Evolutionary conservation across 805 yeast genomes (phyloP), one percentile per base, ranked within the genome.

Genomic region (Wickerhamia fluorescens): DNA sequence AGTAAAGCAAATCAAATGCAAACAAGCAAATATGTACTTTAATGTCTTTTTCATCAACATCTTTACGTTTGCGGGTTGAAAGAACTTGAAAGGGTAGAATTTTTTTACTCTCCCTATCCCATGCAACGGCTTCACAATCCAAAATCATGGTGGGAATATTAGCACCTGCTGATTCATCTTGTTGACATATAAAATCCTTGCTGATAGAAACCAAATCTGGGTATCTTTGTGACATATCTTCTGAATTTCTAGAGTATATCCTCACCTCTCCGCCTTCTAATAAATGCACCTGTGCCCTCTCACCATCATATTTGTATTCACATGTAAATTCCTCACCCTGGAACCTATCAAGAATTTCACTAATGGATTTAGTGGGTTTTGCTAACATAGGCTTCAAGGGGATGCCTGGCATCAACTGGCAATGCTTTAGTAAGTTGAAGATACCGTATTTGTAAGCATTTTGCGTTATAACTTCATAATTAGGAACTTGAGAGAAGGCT

Each of bases 371-470:
- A 0, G 97, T 89, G 2, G 98, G 98, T 50, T 89, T 92, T 5
- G 98, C 98, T 46, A 92, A 72, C 98, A 92, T 92, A 1, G 98
- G 98, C 50, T 88, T 89, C 43, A 92, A 65, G 1, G 98, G 98
- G 4, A 92, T 77, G 2, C 97, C 97, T 0, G 98, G 95, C 7
- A 79, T 76, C 37, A 92, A 60, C 22, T 75, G 75, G 43, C 94
- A 78, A 40, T 78, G 72, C 7, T 79, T 77, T 27, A 71, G 60
- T 23, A 92, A 49, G 20, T 80, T 64, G 41, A 66, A 55, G 3
- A 89, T 67, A 0, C 97, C 97, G 42, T 74, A 48, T 24, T 75
- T 61, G 35, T 81, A 51, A 1, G 86, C 78, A 2, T 75, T 70
- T 7, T 68, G 65, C 28, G 92, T 80, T 10, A 92, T 65, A 4